Percentiles rank a stretch among this genome's conserved stretches.
These are phyloP conservation scores for Hemileccinum rubropunctum DNA, from an alignment of 768 basidiomycete genomes.

Conservation along the genomic window DNA sequence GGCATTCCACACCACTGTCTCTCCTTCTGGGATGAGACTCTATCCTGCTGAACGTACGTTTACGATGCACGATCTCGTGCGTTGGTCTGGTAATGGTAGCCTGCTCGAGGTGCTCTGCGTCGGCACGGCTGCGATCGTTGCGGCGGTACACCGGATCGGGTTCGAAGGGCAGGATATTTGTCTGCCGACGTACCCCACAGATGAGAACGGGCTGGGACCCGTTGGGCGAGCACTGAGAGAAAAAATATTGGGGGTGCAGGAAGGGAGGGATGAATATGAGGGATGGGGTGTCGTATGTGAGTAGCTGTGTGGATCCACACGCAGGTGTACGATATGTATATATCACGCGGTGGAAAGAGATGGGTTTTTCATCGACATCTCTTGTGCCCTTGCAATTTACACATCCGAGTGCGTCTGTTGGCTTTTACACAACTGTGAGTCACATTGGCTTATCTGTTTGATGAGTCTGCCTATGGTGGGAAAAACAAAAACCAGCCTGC, in stretches of 20 bases:
- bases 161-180: conserved; percentile 61
- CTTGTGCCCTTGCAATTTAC: conserved; percentile 75
- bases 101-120: conserved; percentile 83
- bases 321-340: no score
- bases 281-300: conserved; percentile 55
- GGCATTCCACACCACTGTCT: conserved; percentile 31
- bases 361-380: no score
- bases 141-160: conserved; percentile 69
- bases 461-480: no score
- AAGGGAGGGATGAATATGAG: conserved; percentile 58
- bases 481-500: no score
- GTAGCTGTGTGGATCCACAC: no score
- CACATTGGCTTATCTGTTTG: conserved; percentile 82
- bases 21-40: conserved; percentile 27
- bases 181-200: conserved; percentile 50
- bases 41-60: conserved; percentile 56
- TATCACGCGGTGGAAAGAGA: no score
- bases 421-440: no score
- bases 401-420: conserved; percentile 92
- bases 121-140: conserved; percentile 81
- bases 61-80: conserved; percentile 59
- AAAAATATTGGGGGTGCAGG: conserved; percentile 76
- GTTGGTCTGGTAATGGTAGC: conserved; percentile 51
- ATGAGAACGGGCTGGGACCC: conserved; percentile 41
- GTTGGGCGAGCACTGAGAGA: conserved; percentile 70